phyloP scores from a whole-genome alignment of 78 protist species.

The Paulinella micropora region DNA sequence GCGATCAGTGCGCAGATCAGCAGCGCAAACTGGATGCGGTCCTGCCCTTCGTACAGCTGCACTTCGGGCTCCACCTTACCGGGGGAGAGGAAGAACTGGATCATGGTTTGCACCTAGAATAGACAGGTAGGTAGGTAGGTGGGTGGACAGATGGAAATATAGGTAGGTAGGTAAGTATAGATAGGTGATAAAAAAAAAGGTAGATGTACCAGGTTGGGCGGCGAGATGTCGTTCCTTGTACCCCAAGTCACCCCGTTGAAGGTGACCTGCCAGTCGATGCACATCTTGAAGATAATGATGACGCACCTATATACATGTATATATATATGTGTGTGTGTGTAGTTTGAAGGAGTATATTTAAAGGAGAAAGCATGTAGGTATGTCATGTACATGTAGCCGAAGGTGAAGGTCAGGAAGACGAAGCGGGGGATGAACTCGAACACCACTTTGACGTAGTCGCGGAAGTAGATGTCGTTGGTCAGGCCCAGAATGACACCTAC shows the following conservation, averaged over 20 bases:
- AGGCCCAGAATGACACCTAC: too few relatives aligned
- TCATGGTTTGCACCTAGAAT: conserved; percentile 37
- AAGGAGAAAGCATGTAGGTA: neutral
- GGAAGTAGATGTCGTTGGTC: too few relatives aligned
- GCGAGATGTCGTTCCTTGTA: too few relatives aligned
- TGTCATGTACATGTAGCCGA: conserved; percentile 73
- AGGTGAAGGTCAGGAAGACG: conserved; percentile 77
- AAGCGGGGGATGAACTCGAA: conserved; percentile 82
- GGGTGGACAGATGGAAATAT: neutral
- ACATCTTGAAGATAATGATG: too few relatives aligned
- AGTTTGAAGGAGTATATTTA: too few relatives aligned
- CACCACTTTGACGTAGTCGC: conserved; percentile 31
- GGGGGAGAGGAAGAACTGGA: conserved; percentile 63
- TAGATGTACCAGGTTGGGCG: too few relatives aligned
- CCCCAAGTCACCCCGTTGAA: too few relatives aligned
- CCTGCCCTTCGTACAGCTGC: conserved; percentile 1
- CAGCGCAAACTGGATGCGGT: conserved; percentile 51
- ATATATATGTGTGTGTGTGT: neutral
- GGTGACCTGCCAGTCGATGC: too few relatives aligned
- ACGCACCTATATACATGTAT: neutral
- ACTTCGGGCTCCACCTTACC: conserved; percentile 6
- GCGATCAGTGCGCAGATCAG: conserved; percentile 55
- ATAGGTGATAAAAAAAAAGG: neutral
- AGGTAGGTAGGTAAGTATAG: neutral
- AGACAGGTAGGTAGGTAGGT: neutral